Evolutionary conservation across 176 grass and related monocot species (phyloP).

Genomic region (Luzula sylvatica): DNA sequence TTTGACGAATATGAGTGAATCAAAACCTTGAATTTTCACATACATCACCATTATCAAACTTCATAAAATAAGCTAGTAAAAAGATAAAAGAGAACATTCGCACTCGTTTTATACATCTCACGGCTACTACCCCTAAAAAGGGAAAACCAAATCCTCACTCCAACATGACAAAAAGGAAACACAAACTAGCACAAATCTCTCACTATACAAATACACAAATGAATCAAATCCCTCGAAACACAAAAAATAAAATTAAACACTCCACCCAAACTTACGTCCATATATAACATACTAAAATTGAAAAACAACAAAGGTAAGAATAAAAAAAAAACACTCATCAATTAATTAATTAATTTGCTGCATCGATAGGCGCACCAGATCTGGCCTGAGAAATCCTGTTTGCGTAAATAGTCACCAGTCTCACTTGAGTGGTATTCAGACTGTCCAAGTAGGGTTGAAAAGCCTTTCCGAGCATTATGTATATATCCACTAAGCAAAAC

Average conservation of each 20-base stretch:
- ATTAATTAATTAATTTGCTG: conserved; percentile 52
- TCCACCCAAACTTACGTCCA: conserved; percentile 34
- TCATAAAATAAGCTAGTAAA: not conserved
- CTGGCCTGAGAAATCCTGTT: conserved; percentile 86
- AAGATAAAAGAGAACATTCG: not conserved
- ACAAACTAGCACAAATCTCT: conserved; percentile 19
- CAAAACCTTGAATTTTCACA: no score
- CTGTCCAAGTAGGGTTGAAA: conserved; percentile 81
- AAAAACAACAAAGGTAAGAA: not conserved
- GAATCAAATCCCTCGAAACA: conserved; percentile 31
- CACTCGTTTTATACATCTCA: conserved; percentile 16
- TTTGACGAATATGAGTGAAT: no score
- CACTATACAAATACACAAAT: conserved; percentile 61
- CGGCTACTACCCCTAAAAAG: conserved; percentile 6
- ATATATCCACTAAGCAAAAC: conserved; percentile 97
- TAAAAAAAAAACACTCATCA: conserved; percentile 32
- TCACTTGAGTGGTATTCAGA: conserved; percentile 82
- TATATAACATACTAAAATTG: conserved; percentile 24
- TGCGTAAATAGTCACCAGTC: conserved; percentile 84
- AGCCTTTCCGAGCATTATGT: conserved; percentile 84
- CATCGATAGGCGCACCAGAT: conserved; percentile 40
- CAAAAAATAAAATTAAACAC: conserved; percentile 20
- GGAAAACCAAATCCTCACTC: conserved; percentile 16
- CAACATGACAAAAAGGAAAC: conserved; percentile 3
- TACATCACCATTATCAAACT: no score